Base-by-base conservation (phyloP, 257 asterid species). In the Forsythia suspensa region DNA sequence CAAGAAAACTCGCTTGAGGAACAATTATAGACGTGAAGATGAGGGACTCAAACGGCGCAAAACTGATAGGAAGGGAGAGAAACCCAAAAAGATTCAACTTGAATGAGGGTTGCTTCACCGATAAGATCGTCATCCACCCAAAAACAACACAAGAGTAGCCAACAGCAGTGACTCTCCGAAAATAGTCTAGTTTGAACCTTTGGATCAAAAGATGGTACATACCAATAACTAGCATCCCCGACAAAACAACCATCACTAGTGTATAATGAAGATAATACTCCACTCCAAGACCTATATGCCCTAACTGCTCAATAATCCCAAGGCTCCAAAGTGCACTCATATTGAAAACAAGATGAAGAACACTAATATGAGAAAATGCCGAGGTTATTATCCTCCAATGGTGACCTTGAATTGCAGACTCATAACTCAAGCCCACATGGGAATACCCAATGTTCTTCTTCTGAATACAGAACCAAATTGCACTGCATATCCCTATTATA, bases 81-180 rank as follows among this genome's bases (percentile, higher is more conserved):
- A 95, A 77, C 84, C 99, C 99, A 41, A 95, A 95, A 79, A 95
- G 96, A 76, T 93, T 91, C 89, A 95, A 84, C 89, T 91, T 95
- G 4, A 96, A 89, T 0, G 97, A 89, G 0, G 99, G 98, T 76
- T 93, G 97, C 89, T 90, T 93, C 0, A 91, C 91, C 0, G 98
- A 90, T 87, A 95, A 81, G 77, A 95, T 93, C 6, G 99, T 95
- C 99, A 95, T 93, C 99, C 98, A 95, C 51, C 99, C 99, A 42
- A 95, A 95, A 68, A 95, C 99, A 81, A 95, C 99, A 81, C 99
- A 95, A 42, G 99, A 95, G 83, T 95, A 95, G 12, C 99, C 99
- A 79, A 95, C 97, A 69, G 96, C 99, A 42, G 97, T 95, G 70
- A 95, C 97, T 88, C 98, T 88, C 37, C 95, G 84, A 65, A 95